Evolutionary conservation across 176 grass and related monocot species (phyloP).

Genomic region (Phoenix dactylifera): DNA sequence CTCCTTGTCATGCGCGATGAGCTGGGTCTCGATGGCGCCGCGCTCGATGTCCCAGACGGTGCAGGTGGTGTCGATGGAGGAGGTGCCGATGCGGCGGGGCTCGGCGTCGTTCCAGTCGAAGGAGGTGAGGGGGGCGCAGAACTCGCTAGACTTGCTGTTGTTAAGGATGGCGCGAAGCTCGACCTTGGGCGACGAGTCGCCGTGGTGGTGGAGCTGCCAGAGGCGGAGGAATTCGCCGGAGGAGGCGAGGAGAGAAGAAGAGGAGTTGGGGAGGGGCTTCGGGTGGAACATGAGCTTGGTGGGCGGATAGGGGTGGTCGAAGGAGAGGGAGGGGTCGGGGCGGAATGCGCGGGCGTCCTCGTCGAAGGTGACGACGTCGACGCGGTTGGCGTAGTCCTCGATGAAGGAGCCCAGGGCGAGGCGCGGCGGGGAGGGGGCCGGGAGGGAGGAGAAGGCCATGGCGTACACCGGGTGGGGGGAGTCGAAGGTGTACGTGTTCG

Average conservation of each 20-base stretch:
- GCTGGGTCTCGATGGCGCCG: slow-evolving; percentile 90
- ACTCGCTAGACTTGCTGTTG: slow-evolving; percentile 84
- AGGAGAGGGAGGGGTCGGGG: slow-evolving; percentile 63
- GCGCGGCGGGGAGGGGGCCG: slow-evolving; percentile 31
- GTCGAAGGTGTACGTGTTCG: slow-evolving; percentile 69
- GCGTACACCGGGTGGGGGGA: slow-evolving; percentile 84
- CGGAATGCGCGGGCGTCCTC: slow-evolving; percentile 57
- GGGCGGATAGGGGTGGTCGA: slow-evolving; percentile 83
- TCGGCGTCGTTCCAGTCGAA: slow-evolving; percentile 91
- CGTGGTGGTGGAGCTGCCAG: slow-evolving; percentile 34
- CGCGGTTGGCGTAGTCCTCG: slow-evolving; percentile 72
- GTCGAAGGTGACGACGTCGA: slow-evolving; percentile 76
- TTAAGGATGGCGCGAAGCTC: slow-evolving; percentile 68
- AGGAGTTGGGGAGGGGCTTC: slow-evolving; percentile 10
- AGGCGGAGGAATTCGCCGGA: slow-evolving; percentile 77
- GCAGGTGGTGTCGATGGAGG: slow-evolving; percentile 96
- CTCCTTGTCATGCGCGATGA: slow-evolving; percentile 99
- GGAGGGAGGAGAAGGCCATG: slow-evolving; percentile 61
- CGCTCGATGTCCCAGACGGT: slow-evolving; percentile 96
- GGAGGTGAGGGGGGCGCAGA: slow-evolving; percentile 89
- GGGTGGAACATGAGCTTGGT: slow-evolving; percentile 97
- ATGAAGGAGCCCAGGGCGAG: slow-evolving; percentile 83
- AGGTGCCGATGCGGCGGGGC: slow-evolving; percentile 72
- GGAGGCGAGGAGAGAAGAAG: slow-evolving; percentile 56
- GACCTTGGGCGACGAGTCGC: slow-evolving; percentile 33